Evolutionary conservation across 164 flowering plant species (phyloP), one percentile per base, ranked within the genome.

Genomic region (Nymphaea colorata): DNA sequence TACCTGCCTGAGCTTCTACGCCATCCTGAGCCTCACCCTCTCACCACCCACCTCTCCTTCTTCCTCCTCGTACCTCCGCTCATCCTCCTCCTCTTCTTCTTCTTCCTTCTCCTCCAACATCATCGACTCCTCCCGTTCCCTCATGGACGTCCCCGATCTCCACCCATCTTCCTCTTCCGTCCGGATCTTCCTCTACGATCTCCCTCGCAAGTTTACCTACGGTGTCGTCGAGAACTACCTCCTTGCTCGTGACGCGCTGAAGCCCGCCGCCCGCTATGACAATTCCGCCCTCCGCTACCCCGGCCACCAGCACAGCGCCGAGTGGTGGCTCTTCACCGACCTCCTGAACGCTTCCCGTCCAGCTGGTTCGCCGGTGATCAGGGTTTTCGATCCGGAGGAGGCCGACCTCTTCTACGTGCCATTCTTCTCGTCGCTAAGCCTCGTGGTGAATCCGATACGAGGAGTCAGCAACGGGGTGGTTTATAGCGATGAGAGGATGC

Each of bases 361-460:
- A 17, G 36, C 36, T 14, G 80, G 78, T 36, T 84, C 89, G 11
- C 70, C 81, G 0, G 81, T 94, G 3, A 64, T 69, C 43, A 70
- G 85, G 72, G 98, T 91, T 51, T 51, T 67, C 36, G 91, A 94
- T 70, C 98, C 98, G 1, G 87, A 83, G 5, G 85, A 83, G 64
- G 99, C 99, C 7, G 99, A 94, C 65, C 79, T 94, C 72, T 91
- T 90, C 75, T 94, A 85, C 65, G 96, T 94, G 3, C 96, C 99
- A 3, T 89, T 91, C 69, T 91, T 94, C 72, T 91, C 99, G 44
- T 90, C 96, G 0, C 67, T 94, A 80, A 91, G 98, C 73, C 69
- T 94, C 74, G 88, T 94, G n/a, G 98, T 74, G 55, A 88, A 91
- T 74, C 90, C 90, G 61, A 73, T 79, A 55, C 79, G 95, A 41